Conservation (phyloP, 192 early-diverging fungal species). For the Coemansia sp. region DNA sequence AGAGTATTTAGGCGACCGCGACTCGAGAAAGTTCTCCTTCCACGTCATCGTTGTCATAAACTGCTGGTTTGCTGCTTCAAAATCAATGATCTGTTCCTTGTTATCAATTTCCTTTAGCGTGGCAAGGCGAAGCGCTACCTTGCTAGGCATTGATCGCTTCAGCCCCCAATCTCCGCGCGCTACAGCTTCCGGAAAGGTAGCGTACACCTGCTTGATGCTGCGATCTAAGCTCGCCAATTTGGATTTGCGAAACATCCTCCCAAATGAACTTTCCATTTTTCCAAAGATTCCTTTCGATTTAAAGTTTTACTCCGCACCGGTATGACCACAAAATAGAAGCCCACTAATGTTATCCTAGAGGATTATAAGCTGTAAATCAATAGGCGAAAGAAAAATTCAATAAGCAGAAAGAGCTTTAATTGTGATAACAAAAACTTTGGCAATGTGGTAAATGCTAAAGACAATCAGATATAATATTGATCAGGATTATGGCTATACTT, state of each 20-base stretch:
- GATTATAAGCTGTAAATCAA: too few species aligned
- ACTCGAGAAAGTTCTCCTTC: slow-evolving; percentile 74
- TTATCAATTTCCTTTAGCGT: slow-evolving; percentile 65
- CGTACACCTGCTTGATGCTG: slow-evolving; percentile 71
- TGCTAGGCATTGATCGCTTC: slow-evolving; percentile 71
- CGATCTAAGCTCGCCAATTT: slow-evolving; percentile 68
- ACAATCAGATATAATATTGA: too few species aligned
- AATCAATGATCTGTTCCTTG: slow-evolving; percentile 69
- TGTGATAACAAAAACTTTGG: too few species aligned
- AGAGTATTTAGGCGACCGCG: slow-evolving; percentile 49
- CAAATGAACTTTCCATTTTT: slow-evolving; percentile 66
- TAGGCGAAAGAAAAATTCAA: too few species aligned
- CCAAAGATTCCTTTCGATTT: neutral
- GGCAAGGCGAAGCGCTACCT: slow-evolving; percentile 59
- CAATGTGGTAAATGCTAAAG: too few species aligned
- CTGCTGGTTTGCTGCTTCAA: slow-evolving; percentile 62
- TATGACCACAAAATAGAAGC: too few species aligned
- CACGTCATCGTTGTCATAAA: slow-evolving; percentile 62
- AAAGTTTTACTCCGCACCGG: neutral
- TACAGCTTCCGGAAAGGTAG: slow-evolving; percentile 57
- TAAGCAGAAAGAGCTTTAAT: too few species aligned
- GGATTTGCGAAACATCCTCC: slow-evolving; percentile 65
- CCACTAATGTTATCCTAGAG: too few species aligned
- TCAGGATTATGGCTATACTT: too few species aligned
- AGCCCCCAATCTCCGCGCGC: slow-evolving; percentile 69